These are phyloP conservation scores for Hanseniaspora nectarophila DNA, from an alignment of 805 yeast genomes.

Conservation along the genomic window DNA sequence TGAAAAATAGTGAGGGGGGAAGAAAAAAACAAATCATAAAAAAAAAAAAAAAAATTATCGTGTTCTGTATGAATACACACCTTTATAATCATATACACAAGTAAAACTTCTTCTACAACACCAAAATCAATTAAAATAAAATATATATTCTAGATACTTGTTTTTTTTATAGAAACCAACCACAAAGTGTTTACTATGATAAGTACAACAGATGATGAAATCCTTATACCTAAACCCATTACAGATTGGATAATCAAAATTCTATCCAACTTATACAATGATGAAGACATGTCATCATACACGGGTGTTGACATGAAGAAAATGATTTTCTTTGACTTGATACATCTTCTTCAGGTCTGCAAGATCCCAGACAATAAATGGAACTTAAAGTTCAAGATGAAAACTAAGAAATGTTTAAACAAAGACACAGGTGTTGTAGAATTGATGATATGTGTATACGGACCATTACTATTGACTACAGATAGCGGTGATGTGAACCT, in stretches of 20 bases:
- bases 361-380: slow-evolving; percentile 17
- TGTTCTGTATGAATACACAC: too few relatives aligned
- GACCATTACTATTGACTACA: slow-evolving; percentile 24
- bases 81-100: too few relatives aligned
- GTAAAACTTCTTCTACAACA: too few relatives aligned
- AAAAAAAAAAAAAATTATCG: too few relatives aligned
- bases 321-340: slow-evolving; percentile 48
- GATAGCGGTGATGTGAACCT: slow-evolving; percentile 24
- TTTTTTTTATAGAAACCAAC: too few relatives aligned
- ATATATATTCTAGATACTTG: not conserved
- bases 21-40: too few relatives aligned
- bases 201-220: not conserved
- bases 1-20: too few relatives aligned
- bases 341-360: slow-evolving; percentile 35
- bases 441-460: slow-evolving; percentile 53
- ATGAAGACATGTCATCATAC: not conserved
- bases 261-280: slow-evolving; percentile 35
- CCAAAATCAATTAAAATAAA: too few relatives aligned
- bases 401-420: slow-evolving; percentile 53
- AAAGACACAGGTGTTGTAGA: slow-evolving; percentile 43
- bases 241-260: slow-evolving; percentile 50
- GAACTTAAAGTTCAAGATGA: slow-evolving; percentile 46
- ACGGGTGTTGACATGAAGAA: slow-evolving; percentile 5
- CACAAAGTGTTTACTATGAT: not conserved
- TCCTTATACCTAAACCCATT: slow-evolving; percentile 31